phyloP scores from a whole-genome alignment of 225 moss, liverwort and hornwort species.

The Pseudisothecium myosuroides region DNA sequence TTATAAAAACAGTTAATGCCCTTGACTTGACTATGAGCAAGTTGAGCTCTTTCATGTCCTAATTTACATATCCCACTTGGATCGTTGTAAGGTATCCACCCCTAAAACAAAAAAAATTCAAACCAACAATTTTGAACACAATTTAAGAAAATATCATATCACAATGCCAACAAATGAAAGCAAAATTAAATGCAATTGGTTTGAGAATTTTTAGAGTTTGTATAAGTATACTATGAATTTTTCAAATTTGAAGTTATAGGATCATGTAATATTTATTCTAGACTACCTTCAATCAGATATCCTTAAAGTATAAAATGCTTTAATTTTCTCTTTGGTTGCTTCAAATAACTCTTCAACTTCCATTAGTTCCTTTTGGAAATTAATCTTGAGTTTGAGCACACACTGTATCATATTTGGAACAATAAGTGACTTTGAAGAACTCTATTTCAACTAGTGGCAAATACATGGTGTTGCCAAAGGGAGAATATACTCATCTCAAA shows the following conservation, averaged over 20 bases:
- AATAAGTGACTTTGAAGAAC: background rate
- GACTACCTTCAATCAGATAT: background rate
- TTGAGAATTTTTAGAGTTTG: no score
- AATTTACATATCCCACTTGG: background rate
- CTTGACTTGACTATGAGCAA: background rate
- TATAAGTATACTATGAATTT: background rate
- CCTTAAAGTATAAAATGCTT: background rate
- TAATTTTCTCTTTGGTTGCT: background rate
- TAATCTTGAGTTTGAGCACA: background rate
- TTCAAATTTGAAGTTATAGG: fast-evolving
- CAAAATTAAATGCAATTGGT: no score
- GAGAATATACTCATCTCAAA: background rate
- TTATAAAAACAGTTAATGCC: background rate
- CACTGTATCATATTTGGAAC: background rate
- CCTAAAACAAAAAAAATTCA: background rate
- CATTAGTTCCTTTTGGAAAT: background rate
- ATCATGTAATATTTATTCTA: background rate
- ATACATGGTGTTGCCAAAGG: background rate
- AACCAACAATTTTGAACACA: background rate
- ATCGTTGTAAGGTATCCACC: background rate
- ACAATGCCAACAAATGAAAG: background rate
- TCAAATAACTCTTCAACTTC: background rate
- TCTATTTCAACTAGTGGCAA: background rate
- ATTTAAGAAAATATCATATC: background rate
- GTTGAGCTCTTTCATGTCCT: background rate